Evolutionary conservation across 2,329 filamentous ascomycete genomes (phyloP).

Genomic region (Xylariaceae sp.): DNA sequence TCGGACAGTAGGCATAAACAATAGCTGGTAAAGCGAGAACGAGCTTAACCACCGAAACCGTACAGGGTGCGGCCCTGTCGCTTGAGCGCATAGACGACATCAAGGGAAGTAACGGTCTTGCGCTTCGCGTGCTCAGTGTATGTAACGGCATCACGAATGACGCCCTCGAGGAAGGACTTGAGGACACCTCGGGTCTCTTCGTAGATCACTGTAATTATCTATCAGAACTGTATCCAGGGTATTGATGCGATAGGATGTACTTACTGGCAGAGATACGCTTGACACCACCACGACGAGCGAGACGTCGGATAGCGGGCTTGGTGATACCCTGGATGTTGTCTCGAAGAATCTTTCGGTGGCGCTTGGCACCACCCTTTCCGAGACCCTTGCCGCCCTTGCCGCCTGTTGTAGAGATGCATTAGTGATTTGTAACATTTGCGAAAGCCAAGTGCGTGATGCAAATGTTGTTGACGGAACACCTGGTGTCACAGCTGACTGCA

Average conservation of each 20-base stretch:
- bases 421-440: slow-evolving; percentile 27
- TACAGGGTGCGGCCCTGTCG: slow-evolving; percentile 63
- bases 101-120: slow-evolving; percentile 65
- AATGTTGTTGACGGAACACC: slow-evolving; percentile 3
- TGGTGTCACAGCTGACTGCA: slow-evolving; percentile 11
- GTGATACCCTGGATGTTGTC: slow-evolving; percentile 99
- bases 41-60: slow-evolving; percentile 60
- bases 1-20: slow-evolving; percentile 3
- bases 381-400: slow-evolving; percentile 97
- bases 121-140: slow-evolving; percentile 82
- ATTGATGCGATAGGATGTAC: slow-evolving; percentile 26
- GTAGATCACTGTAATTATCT: slow-evolving; percentile 61
- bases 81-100: slow-evolving; percentile 61
- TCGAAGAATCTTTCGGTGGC: slow-evolving; percentile 97
- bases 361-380: slow-evolving; percentile 97
- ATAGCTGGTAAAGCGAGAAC: slow-evolving; percentile 5
- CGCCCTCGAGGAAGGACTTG: slow-evolving; percentile 79
- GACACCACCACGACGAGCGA: slow-evolving; percentile 98
- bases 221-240: neutral
- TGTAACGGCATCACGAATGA: slow-evolving; percentile 75
- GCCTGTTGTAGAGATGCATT: slow-evolving; percentile 53
- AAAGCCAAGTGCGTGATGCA: slow-evolving; percentile 1
- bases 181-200: slow-evolving; percentile 78
- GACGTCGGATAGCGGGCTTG: slow-evolving; percentile 97
- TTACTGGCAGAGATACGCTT: slow-evolving; percentile 98